These are phyloP conservation scores for Mortierella sp. DNA, from an alignment of 371 early-diverging fungal genomes.

Conservation along the genomic window DNA sequence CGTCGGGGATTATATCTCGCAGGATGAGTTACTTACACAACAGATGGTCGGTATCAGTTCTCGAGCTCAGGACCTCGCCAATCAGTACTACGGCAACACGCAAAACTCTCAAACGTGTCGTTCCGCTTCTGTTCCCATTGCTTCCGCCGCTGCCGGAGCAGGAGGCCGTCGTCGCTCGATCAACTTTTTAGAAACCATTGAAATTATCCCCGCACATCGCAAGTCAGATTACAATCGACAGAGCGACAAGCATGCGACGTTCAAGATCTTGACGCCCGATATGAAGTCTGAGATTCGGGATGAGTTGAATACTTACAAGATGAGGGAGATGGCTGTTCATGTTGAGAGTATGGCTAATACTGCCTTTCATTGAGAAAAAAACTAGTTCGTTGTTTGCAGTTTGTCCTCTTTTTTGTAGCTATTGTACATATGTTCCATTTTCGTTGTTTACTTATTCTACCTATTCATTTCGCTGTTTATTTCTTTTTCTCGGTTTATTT, in stretches of 20 bases:
- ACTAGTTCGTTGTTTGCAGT: too few relatives aligned
- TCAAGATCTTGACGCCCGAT: constrained; percentile 72
- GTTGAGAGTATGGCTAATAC: constrained; percentile 65
- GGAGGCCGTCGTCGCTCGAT: constrained; percentile 11
- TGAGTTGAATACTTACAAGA: constrained; percentile 77
- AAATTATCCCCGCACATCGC: constrained; percentile 71
- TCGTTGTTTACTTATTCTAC: too few relatives aligned
- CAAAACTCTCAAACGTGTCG: background rate
- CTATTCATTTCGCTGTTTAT: too few relatives aligned
- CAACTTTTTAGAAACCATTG: constrained; percentile 22
- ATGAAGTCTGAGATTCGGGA: constrained; percentile 75
- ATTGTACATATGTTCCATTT: background rate
- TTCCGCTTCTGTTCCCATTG: background rate
- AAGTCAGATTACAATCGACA: constrained; percentile 75
- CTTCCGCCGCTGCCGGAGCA: background rate
- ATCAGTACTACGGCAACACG: constrained; percentile 16
- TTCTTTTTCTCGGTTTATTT: background rate
- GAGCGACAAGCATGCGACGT: constrained; percentile 73
- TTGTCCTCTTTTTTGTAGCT: background rate
- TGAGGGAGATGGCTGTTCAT: constrained; percentile 78
- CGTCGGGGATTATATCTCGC: constrained; percentile 13
- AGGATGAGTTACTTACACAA: constrained; percentile 28
- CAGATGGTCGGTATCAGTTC: constrained; percentile 29
- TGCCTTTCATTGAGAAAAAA: constrained; percentile 47
- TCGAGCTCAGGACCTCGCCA: constrained; percentile 16